These are phyloP conservation scores for Scutellaria minor DNA, from an alignment of 257 asterid genomes.

Conservation along the genomic window DNA sequence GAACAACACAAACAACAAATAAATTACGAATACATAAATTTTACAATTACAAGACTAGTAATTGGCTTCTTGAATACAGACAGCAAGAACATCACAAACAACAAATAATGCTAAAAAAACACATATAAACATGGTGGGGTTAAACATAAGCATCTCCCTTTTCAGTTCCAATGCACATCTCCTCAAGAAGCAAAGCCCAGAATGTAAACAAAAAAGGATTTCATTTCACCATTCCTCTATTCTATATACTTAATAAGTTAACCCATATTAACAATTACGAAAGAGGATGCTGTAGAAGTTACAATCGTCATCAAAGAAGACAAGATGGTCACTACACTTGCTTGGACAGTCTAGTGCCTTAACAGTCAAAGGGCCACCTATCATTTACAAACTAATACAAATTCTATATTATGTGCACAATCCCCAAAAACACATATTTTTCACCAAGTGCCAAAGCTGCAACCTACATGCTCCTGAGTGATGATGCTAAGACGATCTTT, in stretches of 20 bases:
- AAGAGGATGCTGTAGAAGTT: conserved; percentile 26
- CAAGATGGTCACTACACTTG: conserved; percentile 32
- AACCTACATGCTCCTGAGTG: conserved; percentile 89
- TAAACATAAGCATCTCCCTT: too few relatives aligned
- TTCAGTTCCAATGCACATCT: neutral
- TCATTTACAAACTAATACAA: conserved; percentile 49
- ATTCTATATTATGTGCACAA: conserved; percentile 55
- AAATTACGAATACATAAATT: too few relatives aligned
- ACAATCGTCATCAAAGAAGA: conserved; percentile 39
- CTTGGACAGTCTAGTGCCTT: conserved; percentile 41
- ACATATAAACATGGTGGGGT: too few relatives aligned
- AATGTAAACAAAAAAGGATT: conserved; percentile 1
- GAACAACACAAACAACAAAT: too few relatives aligned
- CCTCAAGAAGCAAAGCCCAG: neutral
- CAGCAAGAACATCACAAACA: neutral
- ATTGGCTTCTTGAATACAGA: neutral
- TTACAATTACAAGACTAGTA: neutral
- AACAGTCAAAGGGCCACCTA: conserved; percentile 33
- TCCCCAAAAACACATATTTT: conserved; percentile 25
- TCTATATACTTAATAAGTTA: conserved; percentile 29
- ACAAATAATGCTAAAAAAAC: neutral
- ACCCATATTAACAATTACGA: conserved; percentile 45
- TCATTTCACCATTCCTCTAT: conserved; percentile 8
- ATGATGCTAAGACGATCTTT: conserved; percentile 63
- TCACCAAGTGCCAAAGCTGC: conserved; percentile 97